Percentiles rank a stretch among this genome's conserved stretches.
phyloP scores from a whole-genome alignment of 345 rosid species.

The Arabis hirsuta region DNA sequence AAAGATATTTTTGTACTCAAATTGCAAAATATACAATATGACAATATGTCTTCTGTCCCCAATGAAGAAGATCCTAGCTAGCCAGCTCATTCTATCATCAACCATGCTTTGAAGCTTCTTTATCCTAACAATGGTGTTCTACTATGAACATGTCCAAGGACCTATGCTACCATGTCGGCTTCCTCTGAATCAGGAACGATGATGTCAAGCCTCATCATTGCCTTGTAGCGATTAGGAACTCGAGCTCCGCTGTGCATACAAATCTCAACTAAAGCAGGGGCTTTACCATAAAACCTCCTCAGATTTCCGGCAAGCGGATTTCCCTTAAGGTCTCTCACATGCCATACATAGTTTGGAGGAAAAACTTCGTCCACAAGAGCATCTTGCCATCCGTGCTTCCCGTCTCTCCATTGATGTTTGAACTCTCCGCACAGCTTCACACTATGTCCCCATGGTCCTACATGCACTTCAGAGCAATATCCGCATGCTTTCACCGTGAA shows the following conservation, averaged over 20 bases:
- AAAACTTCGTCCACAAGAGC: conserved; percentile 74
- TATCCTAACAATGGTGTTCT: conserved; percentile 15
- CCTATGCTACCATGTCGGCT: conserved; percentile 64
- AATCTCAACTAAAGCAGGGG: conserved; percentile 79
- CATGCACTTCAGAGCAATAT: conserved; percentile 88
- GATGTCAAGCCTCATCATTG: conserved; percentile 97
- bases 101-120: conserved; percentile 10
- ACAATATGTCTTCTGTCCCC: neutral
- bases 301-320: conserved; percentile 61
- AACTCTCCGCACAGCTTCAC: conserved; percentile 88
- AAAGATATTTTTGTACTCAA: conserved; percentile 5
- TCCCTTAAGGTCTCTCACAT: conserved; percentile 69
- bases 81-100: conserved; percentile 23
- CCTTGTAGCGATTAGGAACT: conserved; percentile 64
- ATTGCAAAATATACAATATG: neutral
- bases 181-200: conserved; percentile 78
- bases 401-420: conserved; percentile 98
- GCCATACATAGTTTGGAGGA: conserved; percentile 85
- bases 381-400: conserved; percentile 97
- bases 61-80: conserved; percentile 7
- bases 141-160: conserved; percentile 21
- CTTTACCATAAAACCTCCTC: conserved; percentile 82
- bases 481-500: conserved; percentile 92
- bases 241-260: conserved; percentile 81
- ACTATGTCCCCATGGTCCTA: conserved; percentile 95